Evolutionary conservation across 1,284 basidiomycete genomes (phyloP), one percentile per base, ranked within the genome.

Genomic region (Apiotrichum mycotoxinovorans): DNA sequence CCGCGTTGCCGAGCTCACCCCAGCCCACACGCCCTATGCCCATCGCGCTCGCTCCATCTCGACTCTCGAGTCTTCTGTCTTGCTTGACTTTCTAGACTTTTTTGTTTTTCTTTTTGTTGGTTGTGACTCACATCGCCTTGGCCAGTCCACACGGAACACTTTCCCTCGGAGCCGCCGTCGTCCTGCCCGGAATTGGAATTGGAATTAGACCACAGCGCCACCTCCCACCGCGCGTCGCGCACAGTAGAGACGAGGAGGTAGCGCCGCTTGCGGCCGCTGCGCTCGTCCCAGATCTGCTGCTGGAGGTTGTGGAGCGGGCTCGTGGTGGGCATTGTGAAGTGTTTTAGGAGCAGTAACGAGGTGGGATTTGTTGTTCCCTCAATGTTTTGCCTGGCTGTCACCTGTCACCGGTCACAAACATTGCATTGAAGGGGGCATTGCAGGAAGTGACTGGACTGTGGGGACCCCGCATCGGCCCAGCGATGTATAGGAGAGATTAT

Each of bases 271-370:
- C 15, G 20, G 2, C 56, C 56, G 4, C 18, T 38, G 27, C 45
- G 37, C 25, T 41, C 34, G 41, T 53, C 45, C 52, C 56, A 62
- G 44, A 62, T 46, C 33, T 59, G 60, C 44, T 62, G 57, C 25
- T 54, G 54, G 34, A 62, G 26, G 44, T 54, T 56, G 60, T 52
- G 35, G 27, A 61, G 59, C 5, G 43, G 17, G 20, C 26, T 17
- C 11, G 15, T 22, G 17, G 15, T 45, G 23, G 42, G 23, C 27
- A n/a, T 52, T 23, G 38, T 20, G 23, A 37, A 37, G 35, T 15
- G 17, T 2, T 11, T 4, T n/a, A 34, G 41, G 23, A 27, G 25
- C 1, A 30, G 27, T 20, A n/a, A 17, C 5, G 33, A 7, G 9
- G 45, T 8, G 2, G 18, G 17, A 37, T 14, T 15, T 4, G 34